phyloP scores from a whole-genome alignment of 2,329 filamentous ascomycete genomes.

The Pseudocercospora fijiensis region DNA sequence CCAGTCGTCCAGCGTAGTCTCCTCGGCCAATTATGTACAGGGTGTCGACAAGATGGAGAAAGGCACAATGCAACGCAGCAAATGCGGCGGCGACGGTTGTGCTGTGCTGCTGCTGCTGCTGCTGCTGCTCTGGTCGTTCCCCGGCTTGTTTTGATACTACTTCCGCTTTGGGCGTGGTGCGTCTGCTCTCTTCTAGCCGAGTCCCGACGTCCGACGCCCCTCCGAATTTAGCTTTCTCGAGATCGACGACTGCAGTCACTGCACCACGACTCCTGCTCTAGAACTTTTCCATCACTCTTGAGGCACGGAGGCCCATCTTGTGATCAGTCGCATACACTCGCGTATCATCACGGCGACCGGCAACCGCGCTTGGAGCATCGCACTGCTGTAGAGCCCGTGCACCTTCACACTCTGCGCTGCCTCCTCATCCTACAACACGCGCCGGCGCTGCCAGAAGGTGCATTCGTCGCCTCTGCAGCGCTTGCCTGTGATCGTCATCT shows the following conservation, averaged over 20 bases:
- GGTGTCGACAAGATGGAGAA: not conserved
- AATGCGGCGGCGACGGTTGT: not conserved
- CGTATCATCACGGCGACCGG: not conserved
- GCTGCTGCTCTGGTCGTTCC: too few species aligned
- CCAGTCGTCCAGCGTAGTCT: not conserved
- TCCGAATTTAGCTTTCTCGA: not conserved
- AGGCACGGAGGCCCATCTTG: not conserved
- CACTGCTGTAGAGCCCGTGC: not conserved
- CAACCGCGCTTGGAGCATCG: not conserved
- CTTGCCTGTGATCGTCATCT: not conserved
- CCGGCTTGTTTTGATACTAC: not conserved
- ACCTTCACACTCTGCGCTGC: not conserved
- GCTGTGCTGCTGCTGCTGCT: not conserved
- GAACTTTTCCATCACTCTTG: too few species aligned
- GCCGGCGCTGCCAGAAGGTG: conserved; percentile 4
- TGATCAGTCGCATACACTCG: not conserved
- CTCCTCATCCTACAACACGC: not conserved
- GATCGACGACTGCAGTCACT: too few species aligned
- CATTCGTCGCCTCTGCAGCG: conserved; percentile 10
- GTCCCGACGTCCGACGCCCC: not conserved
- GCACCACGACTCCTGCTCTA: too few species aligned
- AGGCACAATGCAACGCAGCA: conserved; percentile 2
- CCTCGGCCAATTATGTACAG: conserved; percentile 18
- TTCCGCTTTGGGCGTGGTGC: not conserved
- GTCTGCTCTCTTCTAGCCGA: not conserved